These are phyloP conservation scores for Cryptococcus amylolentus DNA, from an alignment of 1,284 basidiomycete species.

Conservation along the genomic window DNA sequence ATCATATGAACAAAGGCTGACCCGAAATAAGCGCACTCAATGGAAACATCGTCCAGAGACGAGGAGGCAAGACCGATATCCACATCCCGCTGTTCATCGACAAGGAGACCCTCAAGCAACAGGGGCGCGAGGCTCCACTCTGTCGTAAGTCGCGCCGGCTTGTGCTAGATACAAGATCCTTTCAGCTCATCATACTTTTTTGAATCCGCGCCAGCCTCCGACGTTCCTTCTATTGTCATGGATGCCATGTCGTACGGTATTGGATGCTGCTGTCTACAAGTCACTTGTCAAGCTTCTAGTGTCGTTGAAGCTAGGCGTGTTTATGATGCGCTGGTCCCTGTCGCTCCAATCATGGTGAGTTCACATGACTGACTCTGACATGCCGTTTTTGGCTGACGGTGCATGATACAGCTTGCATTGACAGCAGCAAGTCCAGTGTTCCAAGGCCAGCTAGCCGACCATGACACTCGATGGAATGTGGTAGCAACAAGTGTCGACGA, in stretches of 20 bases:
- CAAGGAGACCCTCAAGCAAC: constrained; percentile 59
- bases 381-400: not conserved
- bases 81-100: constrained; percentile 94
- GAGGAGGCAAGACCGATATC: constrained; percentile 92
- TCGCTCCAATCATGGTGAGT: constrained; percentile 87
- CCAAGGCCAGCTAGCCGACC: constrained; percentile 90
- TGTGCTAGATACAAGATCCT: not conserved
- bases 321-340: constrained; percentile 90
- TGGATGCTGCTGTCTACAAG: constrained; percentile 97
- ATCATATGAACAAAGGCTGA: not conserved
- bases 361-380: too few relatives aligned
- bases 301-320: constrained; percentile 84
- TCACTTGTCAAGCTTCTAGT: constrained; percentile 96
- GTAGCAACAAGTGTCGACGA: constrained; percentile 97
- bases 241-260: constrained; percentile 99
- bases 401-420: constrained; percentile 67
- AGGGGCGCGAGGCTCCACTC: constrained; percentile 17
- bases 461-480: constrained; percentile 98
- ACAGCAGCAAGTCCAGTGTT: constrained; percentile 92
- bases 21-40: constrained; percentile 70
- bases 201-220: constrained; percentile 13
- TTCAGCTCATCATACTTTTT: not conserved
- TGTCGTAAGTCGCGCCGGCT: not conserved
- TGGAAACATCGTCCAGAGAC: constrained; percentile 84
- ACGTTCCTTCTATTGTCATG: constrained; percentile 78